Conservation (phyloP, 169 alveolate genomes). For the Ichthyophthirius multifiliis region DNA sequence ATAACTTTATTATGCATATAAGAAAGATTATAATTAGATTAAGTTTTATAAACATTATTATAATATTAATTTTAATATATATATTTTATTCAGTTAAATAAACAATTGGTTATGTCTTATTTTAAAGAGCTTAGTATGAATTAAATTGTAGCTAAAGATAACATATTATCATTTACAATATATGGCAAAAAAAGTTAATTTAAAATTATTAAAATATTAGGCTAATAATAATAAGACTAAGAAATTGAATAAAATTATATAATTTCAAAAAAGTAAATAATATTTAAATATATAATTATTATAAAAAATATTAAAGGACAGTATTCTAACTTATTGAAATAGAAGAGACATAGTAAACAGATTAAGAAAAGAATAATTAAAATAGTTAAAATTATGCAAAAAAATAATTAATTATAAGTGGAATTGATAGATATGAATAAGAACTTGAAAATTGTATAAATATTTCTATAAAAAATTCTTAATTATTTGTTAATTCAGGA, state of each 20-base stretch:
- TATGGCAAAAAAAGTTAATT: constrained; percentile 1
- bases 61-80: too few relatives aligned
- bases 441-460: constrained; percentile 35
- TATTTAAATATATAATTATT: background rate
- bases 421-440: too few relatives aligned
- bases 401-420: too few relatives aligned
- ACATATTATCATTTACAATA: background rate
- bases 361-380: background rate
- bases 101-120: background rate
- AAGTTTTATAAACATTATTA: too few relatives aligned
- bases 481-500: constrained; percentile 19
- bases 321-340: background rate
- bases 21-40: too few relatives aligned
- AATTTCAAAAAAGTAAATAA: background rate
- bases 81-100: background rate
- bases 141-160: background rate
- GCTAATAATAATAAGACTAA: background rate
- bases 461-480: constrained; percentile 37
- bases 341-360: background rate
- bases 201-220: background rate
- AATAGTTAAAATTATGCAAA: constrained; percentile 13
- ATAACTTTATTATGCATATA: too few relatives aligned
- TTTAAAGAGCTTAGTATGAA: constrained; percentile 11
- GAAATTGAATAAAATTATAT: background rate
- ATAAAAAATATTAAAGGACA: background rate